Evolutionary conservation across 108 stramenopile genomes (phyloP), one percentile per base, ranked within the genome.

Genomic region (Discostella stelligeroides): DNA sequence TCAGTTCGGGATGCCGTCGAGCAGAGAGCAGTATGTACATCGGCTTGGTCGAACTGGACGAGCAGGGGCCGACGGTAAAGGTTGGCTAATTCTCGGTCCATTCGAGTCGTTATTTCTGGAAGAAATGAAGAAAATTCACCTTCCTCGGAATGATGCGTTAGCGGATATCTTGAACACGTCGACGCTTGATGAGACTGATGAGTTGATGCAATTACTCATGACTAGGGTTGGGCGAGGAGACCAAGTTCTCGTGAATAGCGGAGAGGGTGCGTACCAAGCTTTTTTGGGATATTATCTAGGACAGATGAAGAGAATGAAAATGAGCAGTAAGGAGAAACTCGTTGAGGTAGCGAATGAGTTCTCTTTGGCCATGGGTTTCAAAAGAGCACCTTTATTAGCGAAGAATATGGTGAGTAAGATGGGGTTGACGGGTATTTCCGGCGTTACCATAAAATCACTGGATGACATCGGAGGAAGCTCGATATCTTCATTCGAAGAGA

Each of bases 1-100:
- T 13, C 87, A 94, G 76, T 72, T 96, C 59, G 92, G 96, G 14
- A 67, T 91, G 28, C 76, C 97, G 7, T 76, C 81, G 38, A 74
- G 55, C 30, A 66, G 86, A 59, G 97, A 91, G 56, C 91, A 94
- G 54, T 98, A 98, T 70, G 82, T 97, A 42, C 98, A 98, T 83
- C 89, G 98, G n/a, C 82, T 98, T 5, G 98, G 98, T 15, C 86
- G 98, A 18, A 98, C 97, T 9, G 98, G 93, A 15, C 81, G 98
- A 14, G 97, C 95, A 9, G 96, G 96, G n/a, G 79, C 76, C 48
- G 13, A 30, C 5, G 93, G 92, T 10, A 46, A 84, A 27, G 92
- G 92, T 9, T 25, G 92, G 42, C 62, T 95, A 21, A 64, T 96
- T 10, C 41, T 88, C n/a, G 75, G 74, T 23, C 80, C 82, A 18